Base-by-base conservation (phyloP, 257 asterid genomes). In the Striga asiatica region DNA sequence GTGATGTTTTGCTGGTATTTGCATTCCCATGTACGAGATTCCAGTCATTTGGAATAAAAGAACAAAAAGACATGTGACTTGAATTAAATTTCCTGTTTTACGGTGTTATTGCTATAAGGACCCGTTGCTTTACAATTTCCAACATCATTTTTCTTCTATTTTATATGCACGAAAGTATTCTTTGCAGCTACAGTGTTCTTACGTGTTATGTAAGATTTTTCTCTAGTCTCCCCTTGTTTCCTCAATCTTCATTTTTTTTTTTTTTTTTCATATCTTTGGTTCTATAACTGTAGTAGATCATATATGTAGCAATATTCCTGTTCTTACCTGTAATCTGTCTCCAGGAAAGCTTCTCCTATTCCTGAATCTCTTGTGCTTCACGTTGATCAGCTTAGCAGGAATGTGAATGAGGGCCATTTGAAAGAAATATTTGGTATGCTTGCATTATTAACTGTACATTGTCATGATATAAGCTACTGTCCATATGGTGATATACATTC, bases 381-480 rank as follows among this genome's bases (percentile, higher is more conserved):
- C 65, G 83, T 92, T 41, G 97, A 88, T 74, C 91, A 88, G 70
- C 93, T 92, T 46, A 88, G 85, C 68, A 72, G 99, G 80, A 92
- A 88, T 58, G 95, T 88, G 59, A 92, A 85, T 47, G 99, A 92
- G 69, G 85, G 78, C 71, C 99, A 92, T 66, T 76, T 88, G 82
- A 88, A 82, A 73, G 99, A 92, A 74, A 92, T 92, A 66, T 92
- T 92, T 57, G 86, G 99, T 92, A 83, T 37, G 77, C n/a, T n/a
- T n/a, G 18, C 58, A 13, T 62, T 28, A 23, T 56, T 12, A n/a
- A 3, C n/a, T n/a, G n/a, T 48, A 7, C 56, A 46, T 31, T 25
- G 22, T 13, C 8, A 3, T 41, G 50, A 29, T 27, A 2, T 57
- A 20, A 27, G 58, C 68, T 57, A 39, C n/a, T n/a, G n/a, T n/a